Conservation (phyloP, 2,329 filamentous ascomycete species). For the Pezicula rhizophila region DNA sequence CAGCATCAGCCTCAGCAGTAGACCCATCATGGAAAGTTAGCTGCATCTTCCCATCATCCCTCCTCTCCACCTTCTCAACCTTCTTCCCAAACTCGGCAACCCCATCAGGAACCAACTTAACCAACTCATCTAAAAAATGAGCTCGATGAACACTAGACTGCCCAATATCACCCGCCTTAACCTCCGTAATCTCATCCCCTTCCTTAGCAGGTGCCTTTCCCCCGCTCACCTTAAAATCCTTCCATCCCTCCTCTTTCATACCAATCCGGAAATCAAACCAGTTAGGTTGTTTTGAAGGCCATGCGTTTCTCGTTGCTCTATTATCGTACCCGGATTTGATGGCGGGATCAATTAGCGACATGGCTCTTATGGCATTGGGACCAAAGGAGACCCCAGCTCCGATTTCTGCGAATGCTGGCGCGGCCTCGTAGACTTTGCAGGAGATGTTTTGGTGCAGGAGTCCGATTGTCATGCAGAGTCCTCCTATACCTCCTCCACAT, state of each 20-base stretch:
- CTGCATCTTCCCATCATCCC: slow-evolving; percentile 18
- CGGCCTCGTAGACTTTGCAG: slow-evolving; percentile 24
- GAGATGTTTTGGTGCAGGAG: slow-evolving; percentile 24
- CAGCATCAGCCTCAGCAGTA: slow-evolving; percentile 35
- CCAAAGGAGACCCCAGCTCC: slow-evolving; percentile 27
- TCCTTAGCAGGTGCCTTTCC: slow-evolving; percentile 12
- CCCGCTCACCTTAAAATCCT: slow-evolving; percentile 4
- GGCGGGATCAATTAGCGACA: slow-evolving; percentile 22
- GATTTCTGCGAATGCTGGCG: slow-evolving; percentile 25
- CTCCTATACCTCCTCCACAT: slow-evolving; percentile 26
- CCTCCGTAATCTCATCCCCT: slow-evolving; percentile 10
- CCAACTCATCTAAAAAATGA: slow-evolving; percentile 25
- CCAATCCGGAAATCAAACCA: slow-evolving; percentile 26
- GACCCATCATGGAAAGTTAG: slow-evolving; percentile 40
- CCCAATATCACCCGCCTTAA: slow-evolving; percentile 15
- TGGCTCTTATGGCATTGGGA: slow-evolving; percentile 23
- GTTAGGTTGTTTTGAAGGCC: slow-evolving; percentile 15
- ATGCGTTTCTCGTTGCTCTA: slow-evolving; percentile 19
- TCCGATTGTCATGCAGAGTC: slow-evolving; percentile 23
- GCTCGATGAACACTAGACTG: slow-evolving; percentile 24
- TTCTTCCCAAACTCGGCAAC: slow-evolving; percentile 29
- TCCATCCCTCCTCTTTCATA: slow-evolving; percentile 17
- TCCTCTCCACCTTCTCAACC: slow-evolving; percentile 26
- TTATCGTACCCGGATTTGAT: slow-evolving; percentile 20
- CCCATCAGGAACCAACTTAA: slow-evolving; percentile 32